Conservation (phyloP, 441 rosid species). For the Viola pubescens region DNA sequence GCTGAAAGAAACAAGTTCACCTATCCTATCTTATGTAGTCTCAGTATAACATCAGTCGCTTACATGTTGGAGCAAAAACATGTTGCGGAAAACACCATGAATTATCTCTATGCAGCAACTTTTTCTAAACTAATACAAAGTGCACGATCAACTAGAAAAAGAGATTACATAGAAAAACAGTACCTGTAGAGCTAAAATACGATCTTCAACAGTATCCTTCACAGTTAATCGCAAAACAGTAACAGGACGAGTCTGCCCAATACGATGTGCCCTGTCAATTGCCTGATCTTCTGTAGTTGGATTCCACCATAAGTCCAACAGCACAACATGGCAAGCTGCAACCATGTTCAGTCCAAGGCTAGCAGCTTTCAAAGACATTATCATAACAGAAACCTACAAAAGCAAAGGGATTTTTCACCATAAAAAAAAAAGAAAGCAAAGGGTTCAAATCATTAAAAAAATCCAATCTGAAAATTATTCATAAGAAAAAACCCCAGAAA, state of each 20-base stretch:
- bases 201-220: slow-evolving; percentile 86
- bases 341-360: slow-evolving; percentile 97
- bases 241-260: slow-evolving; percentile 88
- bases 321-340: slow-evolving; percentile 78
- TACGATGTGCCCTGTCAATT: slow-evolving; percentile 92
- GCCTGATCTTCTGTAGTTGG: slow-evolving; percentile 98
- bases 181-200: slow-evolving; percentile 80
- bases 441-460: not conserved
- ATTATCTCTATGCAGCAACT: no score
- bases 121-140: no score
- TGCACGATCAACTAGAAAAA: not conserved
- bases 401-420: slow-evolving; percentile 4
- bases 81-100: no score
- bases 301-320: slow-evolving; percentile 95
- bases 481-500: not conserved
- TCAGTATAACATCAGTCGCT: no score
- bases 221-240: slow-evolving; percentile 78
- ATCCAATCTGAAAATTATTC: no score
- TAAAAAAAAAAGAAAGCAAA: not conserved
- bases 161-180: not conserved
- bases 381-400: slow-evolving; percentile 73
- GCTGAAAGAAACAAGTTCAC: no score
- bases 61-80: no score
- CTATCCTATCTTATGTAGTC: no score
- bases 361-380: slow-evolving; percentile 93